Evolutionary conservation across 2,329 filamentous ascomycete species (phyloP), one percentile per base, ranked within the genome.

Genomic region (Fusarium mundagurra): DNA sequence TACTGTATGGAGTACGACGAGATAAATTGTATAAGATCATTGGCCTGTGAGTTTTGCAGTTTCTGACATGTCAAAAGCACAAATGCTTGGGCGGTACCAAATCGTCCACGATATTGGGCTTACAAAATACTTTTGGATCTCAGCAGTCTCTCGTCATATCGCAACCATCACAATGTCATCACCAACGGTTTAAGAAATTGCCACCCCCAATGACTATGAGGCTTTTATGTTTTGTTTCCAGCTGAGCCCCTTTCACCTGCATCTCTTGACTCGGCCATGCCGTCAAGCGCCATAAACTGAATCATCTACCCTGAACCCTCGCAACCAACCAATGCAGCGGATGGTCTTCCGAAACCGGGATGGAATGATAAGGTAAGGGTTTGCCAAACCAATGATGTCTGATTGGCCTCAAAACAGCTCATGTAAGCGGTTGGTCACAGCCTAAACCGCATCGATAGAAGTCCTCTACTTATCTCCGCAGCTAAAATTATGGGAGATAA

Each of bases 241-340:
- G 14, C 12, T 27, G 31, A n/a, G 24, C 24, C 12, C 17, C 12
- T 54, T 54, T 12, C 20, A 8, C 10, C 24, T 54, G 34, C 34
- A 54, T 39, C 18, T 9, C 11, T 54, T 17, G 14, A 29, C 24
- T 54, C 24, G 51, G 34, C 51, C 51, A 18, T 39, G 51, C 34
- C 24, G 34, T 39, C 3, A 29, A 14, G 39, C 18, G 34, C 12
- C 14, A 55, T 29, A 18, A 41, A 29, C 24, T 51, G 41, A 59
- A 38, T 59, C 57, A 59, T 7, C 20, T 62, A 62, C 60, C 60
- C 60, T 44, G 38, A 17, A 62, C 60, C 17, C 17, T 51, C 4
- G 1, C 14, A 44, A 22, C 36, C 36, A 27, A 33, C 22, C 18
- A 59, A 17, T 11, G 16, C 12, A 12, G 14, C n/a, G 39, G n/a